Evolutionary conservation across 2,329 filamentous ascomycete genomes (phyloP).

Genomic region (Apiospora saccharicola): DNA sequence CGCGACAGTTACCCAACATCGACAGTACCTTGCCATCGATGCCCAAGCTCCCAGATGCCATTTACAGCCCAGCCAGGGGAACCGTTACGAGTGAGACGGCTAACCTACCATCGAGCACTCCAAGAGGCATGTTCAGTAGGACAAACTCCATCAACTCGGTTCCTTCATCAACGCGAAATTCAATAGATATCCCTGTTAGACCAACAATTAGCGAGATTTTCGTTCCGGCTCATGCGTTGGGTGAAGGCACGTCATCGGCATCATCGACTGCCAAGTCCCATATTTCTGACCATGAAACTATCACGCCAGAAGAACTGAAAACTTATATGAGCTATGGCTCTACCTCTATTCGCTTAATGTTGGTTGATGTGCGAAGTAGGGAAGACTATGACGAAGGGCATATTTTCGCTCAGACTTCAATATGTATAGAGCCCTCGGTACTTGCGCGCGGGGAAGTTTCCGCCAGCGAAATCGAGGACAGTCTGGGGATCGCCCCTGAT

Average conservation of each 20-base stretch:
- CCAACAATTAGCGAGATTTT: constrained; percentile 45
- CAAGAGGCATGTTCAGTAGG: constrained; percentile 68
- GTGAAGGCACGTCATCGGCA: constrained; percentile 40
- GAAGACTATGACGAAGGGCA: constrained; percentile 88
- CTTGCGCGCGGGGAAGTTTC: constrained; percentile 73
- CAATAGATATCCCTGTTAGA: constrained; percentile 39
- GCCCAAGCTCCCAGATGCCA: constrained; percentile 76
- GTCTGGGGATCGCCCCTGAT: constrained; percentile 74
- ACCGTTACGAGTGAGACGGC: constrained; percentile 71
- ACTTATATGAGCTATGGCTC: constrained; percentile 68
- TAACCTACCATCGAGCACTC: constrained; percentile 69
- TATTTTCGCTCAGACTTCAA: constrained; percentile 81
- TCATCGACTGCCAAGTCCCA: constrained; percentile 28
- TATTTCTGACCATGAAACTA: constrained; percentile 63
- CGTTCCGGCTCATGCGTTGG: constrained; percentile 37
- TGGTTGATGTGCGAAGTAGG: constrained; percentile 86
- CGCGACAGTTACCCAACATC: constrained; percentile 46
- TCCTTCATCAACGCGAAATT: constrained; percentile 38
- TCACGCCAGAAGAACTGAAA: constrained; percentile 75
- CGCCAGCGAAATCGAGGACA: constrained; percentile 68
- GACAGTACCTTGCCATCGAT: constrained; percentile 63
- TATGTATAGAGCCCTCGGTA: constrained; percentile 87
- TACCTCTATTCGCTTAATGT: constrained; percentile 68
- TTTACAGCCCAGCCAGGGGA: constrained; percentile 80
- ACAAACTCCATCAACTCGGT: constrained; percentile 60